Evolutionary conservation across 306 rosid species (phyloP), one percentile per base, ranked within the genome.

Genomic region (Begonia peltatifolia): DNA sequence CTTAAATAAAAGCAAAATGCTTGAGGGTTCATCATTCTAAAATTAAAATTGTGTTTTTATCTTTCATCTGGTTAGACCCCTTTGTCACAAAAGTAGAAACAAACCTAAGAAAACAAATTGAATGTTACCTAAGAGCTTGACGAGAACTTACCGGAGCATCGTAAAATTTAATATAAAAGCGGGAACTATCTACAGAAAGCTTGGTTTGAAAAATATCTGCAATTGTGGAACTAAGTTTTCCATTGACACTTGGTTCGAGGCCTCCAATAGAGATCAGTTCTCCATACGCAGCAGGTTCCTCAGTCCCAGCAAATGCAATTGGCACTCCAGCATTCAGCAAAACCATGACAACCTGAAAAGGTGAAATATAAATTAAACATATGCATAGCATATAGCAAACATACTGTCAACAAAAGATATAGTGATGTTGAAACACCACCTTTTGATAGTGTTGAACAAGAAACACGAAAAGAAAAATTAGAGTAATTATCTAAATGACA

Each of bases 241-340:
- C 93, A 62, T 92, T 83, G 50, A 86, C 88, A 71, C 67, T 56
- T 1, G 82, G 92, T 60, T 81, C 93, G 62, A 86, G 81, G 12
- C 99, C 96, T 13, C 94, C 99, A 61, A 83, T 75, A 54, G 99
- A 81, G 65, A 92, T 67, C 61, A 92, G n/a, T 62, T 86, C 96
- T 55, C 81, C 99, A 64, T 83, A 92, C 3, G 96, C 96, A 14
- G 99, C 87, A 6, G 99, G 94, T 66, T 81, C 93, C 79, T 86
- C 94, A 2, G 93, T 83, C 54, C 94, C 88, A 36, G 69, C 84
- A 70, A 86, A 92, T 41, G 83, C 93, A 65, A 92, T 81, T 6
- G 96, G 94, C 60, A 74, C 84, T 54, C 80, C 68, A 59, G 94
- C 83, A 65, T 92, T 92, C 63, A 92, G 59, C 87, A 83, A 68